Evolutionary conservation across 345 rosid species (phyloP), one percentile per base, ranked within the genome.

Genomic region (Aethionema arabicum): DNA sequence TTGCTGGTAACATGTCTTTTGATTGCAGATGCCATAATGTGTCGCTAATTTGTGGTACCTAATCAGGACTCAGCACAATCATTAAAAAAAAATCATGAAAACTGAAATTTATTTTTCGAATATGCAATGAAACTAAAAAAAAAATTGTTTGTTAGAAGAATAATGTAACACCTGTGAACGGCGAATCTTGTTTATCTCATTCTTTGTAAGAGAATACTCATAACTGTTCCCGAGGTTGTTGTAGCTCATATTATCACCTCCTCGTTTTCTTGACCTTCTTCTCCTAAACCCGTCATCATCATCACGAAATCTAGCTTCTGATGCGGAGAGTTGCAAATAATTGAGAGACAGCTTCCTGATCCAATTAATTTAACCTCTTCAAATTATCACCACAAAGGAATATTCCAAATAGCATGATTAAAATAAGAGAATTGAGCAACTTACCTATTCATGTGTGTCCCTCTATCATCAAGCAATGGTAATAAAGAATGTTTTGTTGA

Each of bases 21-120:
- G 75, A 76, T 69, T 82, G 72, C 32, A 90, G 88, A 68, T 90
- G 97, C 73, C 74, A 69, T 60, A 90, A 76, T 15, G 90, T 89
- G 68, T 93, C 95, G 65, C 83, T 72, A 63, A 87, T 74, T 76
- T 75, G 96, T 73, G 97, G 97, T 49, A 90, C 90, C 99, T 93
- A 81, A 51, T 54, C 63, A 70, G n/a, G 45, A 39, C 27, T 31
- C 44, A 38, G 61, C 15, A 29, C 44, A 6, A 40, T 71, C 44
- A 37, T 52, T 43, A 44, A 1, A 5, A 1, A 5, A 11, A 44
- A 9, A n/a, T 51, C 49, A 56, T 21, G 59, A 40, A 33, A 62
- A 40, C 31, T 61, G 59, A 61, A 52, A 30, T 42, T 29, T 49
- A 33, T 32, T 29, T 37, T 49, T 41, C 32, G 9, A 16, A 59